phyloP scores from a whole-genome alignment of 306 rosid genomes.

The Prunus mira region DNA sequence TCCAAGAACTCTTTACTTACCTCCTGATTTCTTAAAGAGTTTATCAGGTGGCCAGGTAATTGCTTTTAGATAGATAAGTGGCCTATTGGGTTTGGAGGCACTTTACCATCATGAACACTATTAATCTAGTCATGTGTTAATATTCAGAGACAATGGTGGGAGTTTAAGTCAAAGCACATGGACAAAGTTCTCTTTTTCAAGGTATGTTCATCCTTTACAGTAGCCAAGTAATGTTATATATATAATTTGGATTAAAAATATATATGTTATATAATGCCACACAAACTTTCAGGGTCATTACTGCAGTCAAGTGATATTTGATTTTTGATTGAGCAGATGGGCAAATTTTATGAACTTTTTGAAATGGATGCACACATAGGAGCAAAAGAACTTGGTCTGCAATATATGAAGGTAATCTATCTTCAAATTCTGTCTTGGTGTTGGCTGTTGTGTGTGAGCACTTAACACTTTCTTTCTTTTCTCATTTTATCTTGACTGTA shows the following conservation, averaged over 20 bases:
- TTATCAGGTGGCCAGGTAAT: slow-evolving; percentile 82
- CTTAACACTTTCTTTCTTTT: background rate
- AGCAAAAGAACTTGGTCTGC: slow-evolving; percentile 81
- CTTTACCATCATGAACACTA: slow-evolving; percentile 7
- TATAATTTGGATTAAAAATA: background rate
- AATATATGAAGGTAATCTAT: slow-evolving; percentile 74
- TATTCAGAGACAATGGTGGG: slow-evolving; percentile 97
- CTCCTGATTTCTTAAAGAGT: slow-evolving; percentile 64
- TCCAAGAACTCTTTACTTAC: slow-evolving; percentile 72
- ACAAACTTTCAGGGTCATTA: slow-evolving; percentile 4
- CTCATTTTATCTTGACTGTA: background rate
- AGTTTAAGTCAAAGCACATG: slow-evolving; percentile 93
- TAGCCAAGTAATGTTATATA: slow-evolving; percentile 13
- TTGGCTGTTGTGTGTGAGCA: background rate
- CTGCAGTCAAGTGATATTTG: slow-evolving; percentile 19
- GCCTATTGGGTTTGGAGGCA: slow-evolving; percentile 6
- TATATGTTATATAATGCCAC: slow-evolving; percentile 1
- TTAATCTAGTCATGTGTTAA: slow-evolving; percentile 17
- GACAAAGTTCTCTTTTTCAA: slow-evolving; percentile 93
- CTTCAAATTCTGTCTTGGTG: background rate
- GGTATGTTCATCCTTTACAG: slow-evolving; percentile 37
- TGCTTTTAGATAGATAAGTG: background rate
- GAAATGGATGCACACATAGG: slow-evolving; percentile 97
- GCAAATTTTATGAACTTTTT: slow-evolving; percentile 91
- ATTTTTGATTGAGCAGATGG: slow-evolving; percentile 65